Evolutionary conservation across 805 yeast genomes (phyloP).

Genomic region (Ogataea glucozyma): DNA sequence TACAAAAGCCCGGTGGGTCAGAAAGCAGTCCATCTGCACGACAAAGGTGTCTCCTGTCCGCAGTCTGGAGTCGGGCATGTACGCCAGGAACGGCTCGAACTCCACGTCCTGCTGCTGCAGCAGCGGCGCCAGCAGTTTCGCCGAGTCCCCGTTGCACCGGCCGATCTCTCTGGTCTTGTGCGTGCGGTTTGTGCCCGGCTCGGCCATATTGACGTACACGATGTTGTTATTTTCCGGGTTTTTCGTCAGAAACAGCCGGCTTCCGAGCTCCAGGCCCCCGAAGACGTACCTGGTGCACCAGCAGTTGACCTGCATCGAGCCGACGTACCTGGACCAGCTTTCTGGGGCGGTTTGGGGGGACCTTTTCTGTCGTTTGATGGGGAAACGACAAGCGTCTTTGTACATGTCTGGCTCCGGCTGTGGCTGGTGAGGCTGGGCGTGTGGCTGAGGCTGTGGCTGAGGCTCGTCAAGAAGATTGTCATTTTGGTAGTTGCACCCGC

Average conservation of each 20-base stretch:
- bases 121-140: constrained; percentile 65
- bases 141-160: constrained; percentile 68
- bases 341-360: neutral
- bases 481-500: neutral
- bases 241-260: constrained; percentile 29
- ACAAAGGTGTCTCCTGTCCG: constrained; percentile 77
- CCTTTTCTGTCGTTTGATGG: neutral
- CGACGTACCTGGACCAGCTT: constrained; percentile 45
- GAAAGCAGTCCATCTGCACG: constrained; percentile 66
- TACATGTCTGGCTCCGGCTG: neutral
- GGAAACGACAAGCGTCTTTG: too few species aligned
- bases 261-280: constrained; percentile 46
- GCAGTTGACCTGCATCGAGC: constrained; percentile 59
- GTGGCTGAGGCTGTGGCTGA: neutral
- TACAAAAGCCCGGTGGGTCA: constrained; percentile 30
- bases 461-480: neutral
- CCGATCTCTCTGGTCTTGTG: constrained; percentile 60
- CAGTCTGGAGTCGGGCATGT: constrained; percentile 52
- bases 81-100: constrained; percentile 55
- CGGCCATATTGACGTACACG: constrained; percentile 28
- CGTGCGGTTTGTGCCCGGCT: constrained; percentile 12
- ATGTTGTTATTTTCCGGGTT: constrained; percentile 23
- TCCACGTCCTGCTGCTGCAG: constrained; percentile 53
- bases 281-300: constrained; percentile 72
- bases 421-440: neutral